Evolutionary conservation across 176 grass and related monocot species (phyloP).

Genomic region (Oryza meyeriana): DNA sequence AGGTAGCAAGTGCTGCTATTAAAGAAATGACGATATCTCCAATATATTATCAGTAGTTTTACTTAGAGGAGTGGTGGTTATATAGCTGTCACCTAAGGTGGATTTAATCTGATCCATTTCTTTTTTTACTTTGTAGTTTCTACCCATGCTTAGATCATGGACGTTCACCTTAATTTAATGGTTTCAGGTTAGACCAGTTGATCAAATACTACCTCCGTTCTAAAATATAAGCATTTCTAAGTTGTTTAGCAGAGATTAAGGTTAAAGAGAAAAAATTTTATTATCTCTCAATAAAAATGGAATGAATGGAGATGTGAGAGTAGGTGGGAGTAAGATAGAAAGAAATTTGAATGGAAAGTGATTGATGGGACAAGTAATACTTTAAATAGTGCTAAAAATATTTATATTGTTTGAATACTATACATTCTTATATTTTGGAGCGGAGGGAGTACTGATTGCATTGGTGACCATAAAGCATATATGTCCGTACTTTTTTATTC

Average conservation of each 20-base stretch:
- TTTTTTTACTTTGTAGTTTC: slow-evolving; percentile 32
- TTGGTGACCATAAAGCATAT: slow-evolving; percentile 43
- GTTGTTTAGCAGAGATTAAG: no score
- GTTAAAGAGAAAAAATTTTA: no score
- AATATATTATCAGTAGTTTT: slow-evolving; percentile 22
- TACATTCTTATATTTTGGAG: no score
- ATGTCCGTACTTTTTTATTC: slow-evolving; percentile 26
- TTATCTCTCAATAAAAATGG: no score
- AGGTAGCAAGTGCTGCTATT: slow-evolving; percentile 9
- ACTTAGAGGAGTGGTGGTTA: slow-evolving; percentile 32
- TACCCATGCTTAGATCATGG: slow-evolving; percentile 45
- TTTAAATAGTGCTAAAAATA: no score
- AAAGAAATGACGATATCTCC: slow-evolving; percentile 26
- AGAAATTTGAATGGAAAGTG: no score
- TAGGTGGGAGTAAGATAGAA: no score
- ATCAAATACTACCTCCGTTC: slow-evolving; percentile 47
- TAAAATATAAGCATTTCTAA: no score
- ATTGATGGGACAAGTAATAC: no score
- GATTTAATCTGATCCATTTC: slow-evolving; percentile 29
- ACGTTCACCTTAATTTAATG: slow-evolving; percentile 41
- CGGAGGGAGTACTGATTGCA: no score
- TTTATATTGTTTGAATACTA: no score
- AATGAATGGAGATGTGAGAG: no score
- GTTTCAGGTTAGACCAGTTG: slow-evolving; percentile 49
- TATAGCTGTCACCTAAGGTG: slow-evolving; percentile 37